phyloP scores from a whole-genome alignment of 108 stramenopile species.

The Fistulifera pelliculosa region DNA sequence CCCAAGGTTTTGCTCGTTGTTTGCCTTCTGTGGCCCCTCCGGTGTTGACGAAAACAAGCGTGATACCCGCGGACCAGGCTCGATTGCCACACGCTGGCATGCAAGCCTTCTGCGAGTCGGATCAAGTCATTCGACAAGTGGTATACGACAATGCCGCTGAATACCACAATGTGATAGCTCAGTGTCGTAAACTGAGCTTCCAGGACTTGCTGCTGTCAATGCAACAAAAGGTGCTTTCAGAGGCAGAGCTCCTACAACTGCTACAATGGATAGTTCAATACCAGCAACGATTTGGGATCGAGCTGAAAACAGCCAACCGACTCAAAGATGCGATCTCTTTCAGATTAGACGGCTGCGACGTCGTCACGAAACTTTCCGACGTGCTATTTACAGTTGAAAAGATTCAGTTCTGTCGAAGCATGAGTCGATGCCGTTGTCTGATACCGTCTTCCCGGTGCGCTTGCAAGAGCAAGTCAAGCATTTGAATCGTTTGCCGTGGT shows the following conservation, averaged over 20 bases:
- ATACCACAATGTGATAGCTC: slow-evolving; percentile 64
- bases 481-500: neutral
- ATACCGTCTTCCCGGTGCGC: too few relatives aligned
- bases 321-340: slow-evolving; percentile 42
- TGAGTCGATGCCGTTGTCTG: neutral
- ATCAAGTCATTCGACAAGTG: slow-evolving; percentile 27
- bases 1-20: slow-evolving; percentile 58
- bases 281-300: slow-evolving; percentile 23
- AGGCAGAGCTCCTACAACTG: slow-evolving; percentile 34
- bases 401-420: neutral
- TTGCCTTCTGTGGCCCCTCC: slow-evolving; percentile 48
- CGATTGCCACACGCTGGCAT: slow-evolving; percentile 50
- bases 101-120: slow-evolving; percentile 22
- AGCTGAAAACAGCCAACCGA: slow-evolving; percentile 7
- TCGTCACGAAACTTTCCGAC: slow-evolving; percentile 14
- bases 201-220: slow-evolving; percentile 35
- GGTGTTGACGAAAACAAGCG: slow-evolving; percentile 46
- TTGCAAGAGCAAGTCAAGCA: too few relatives aligned
- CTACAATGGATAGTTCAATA: slow-evolving; percentile 67
- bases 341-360: slow-evolving; percentile 7
- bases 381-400: slow-evolving; percentile 44
- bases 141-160: slow-evolving; percentile 56
- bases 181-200: slow-evolving; percentile 32
- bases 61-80: slow-evolving; percentile 49
- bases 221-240: slow-evolving; percentile 28